Evolutionary conservation across 805 yeast genomes (phyloP), one percentile per base, ranked within the genome.

Genomic region (Pichia paraexigua): DNA sequence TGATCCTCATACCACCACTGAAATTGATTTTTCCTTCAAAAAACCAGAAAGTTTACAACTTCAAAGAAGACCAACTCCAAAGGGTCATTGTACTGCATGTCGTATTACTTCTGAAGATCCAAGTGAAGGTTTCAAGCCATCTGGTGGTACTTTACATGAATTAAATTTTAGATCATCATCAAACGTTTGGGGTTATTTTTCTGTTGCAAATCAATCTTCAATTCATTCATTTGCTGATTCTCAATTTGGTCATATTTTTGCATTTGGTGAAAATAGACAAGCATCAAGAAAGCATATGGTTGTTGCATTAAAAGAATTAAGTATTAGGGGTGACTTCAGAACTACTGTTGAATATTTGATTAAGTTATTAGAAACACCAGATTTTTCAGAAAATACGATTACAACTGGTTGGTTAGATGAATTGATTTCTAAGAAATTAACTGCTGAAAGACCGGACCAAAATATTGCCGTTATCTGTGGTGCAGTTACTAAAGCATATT

Each of bases 341-440:
- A 94, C 99, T 30, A 94, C 99, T 17, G 97, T 92, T 57, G 99
- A 94, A 72, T 94, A 94, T 66, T 79, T 94, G 64, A 94, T 95
- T 71, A 92, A 92, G 69, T 78, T 94, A 60, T 77, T 94, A 63
- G 98, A 94, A 73, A 91, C 99, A 24, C 94, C 96, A 50, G 99
- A 87, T 66, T 94, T 94, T 62, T 97, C 90, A 72, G 90, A 85
- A 53, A 95, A 94, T 71, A 92, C 94, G 46, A 92, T 94, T 63
- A 94, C 99, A 53, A 94, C 99, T 53, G 98, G 98, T 51, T 94
- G 99, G 99, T 81, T 94, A 64, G 99, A 94, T 70, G 98, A 92
- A 71, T 80, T 94, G 63, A 94, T 94, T 63, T 76, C 95, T 54
- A 87, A 88, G 71, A 90, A 87, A 63, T 81, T 95, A 69, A 94